Evolutionary conservation across 352 stramenopile genomes (phyloP).

Genomic region (Phytophthora idaei): DNA sequence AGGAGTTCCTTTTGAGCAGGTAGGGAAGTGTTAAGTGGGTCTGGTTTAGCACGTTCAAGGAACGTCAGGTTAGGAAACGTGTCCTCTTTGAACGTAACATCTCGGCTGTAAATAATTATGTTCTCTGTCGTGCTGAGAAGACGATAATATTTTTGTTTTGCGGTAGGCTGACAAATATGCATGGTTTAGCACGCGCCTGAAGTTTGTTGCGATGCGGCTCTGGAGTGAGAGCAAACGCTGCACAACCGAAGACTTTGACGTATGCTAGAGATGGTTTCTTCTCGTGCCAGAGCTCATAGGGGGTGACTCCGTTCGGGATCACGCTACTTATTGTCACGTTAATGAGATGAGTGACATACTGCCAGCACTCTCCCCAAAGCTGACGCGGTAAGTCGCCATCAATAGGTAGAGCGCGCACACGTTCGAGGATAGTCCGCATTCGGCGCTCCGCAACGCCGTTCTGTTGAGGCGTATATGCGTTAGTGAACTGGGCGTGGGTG

Average conservation of each 20-base stretch:
- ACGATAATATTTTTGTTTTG: background rate
- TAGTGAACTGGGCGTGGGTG: background rate
- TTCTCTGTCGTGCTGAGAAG: background rate
- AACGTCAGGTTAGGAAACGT: background rate
- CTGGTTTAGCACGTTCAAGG: background rate
- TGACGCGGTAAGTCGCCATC: background rate
- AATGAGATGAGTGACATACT: background rate
- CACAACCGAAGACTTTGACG: background rate
- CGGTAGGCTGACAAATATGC: background rate
- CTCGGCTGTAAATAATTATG: slow-evolving; percentile 14
- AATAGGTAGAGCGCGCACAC: background rate
- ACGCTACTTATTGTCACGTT: background rate
- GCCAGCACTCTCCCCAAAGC: background rate
- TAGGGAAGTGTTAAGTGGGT: background rate
- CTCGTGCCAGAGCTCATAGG: background rate
- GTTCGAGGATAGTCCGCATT: background rate
- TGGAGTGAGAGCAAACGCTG: background rate
- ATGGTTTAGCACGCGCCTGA: background rate
- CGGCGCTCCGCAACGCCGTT: background rate
- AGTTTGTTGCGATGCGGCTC: background rate
- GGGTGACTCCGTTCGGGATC: background rate
- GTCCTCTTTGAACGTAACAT: background rate
- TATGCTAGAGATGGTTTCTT: background rate
- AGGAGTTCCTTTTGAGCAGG: background rate
- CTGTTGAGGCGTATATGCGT: background rate